A percentile compares a stretch with the other conserved stretches of the same genome.
Conservation (phyloP, 1,284 basidiomycete genomes). For the Athelia sp. region DNA sequence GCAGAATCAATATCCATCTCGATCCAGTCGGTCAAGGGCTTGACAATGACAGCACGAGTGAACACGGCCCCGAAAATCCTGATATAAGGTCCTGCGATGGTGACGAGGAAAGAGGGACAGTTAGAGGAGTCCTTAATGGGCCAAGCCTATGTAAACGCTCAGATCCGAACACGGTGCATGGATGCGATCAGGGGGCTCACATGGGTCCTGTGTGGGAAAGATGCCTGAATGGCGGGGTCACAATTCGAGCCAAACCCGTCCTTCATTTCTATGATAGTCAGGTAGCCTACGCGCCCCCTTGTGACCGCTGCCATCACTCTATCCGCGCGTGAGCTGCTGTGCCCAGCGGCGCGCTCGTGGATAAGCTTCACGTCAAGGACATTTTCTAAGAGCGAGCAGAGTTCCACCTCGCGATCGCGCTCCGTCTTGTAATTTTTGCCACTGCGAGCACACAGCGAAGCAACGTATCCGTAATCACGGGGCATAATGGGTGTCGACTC, state of each 20-base stretch:
- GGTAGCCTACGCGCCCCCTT: too few species aligned
- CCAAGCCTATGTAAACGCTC: background rate
- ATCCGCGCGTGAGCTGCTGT: background rate
- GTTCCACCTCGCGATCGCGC: background rate
- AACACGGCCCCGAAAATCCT: background rate
- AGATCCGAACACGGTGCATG: background rate
- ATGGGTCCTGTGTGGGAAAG: background rate
- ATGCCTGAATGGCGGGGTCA: background rate
- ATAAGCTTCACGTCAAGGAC: background rate
- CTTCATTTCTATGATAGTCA: background rate
- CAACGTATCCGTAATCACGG: background rate
- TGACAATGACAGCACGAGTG: background rate
- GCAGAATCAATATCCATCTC: background rate
- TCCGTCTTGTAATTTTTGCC: background rate
- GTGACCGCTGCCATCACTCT: too few species aligned
- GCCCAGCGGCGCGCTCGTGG: too few species aligned
- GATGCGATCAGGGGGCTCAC: background rate
- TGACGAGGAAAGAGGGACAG: background rate
- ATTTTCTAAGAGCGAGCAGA: background rate
- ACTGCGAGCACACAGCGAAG: background rate
- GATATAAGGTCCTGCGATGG: background rate
- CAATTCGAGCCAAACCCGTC: background rate
- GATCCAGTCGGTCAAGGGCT: background rate
- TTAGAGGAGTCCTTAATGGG: background rate
- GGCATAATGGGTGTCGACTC: background rate